Evolutionary conservation across 352 stramenopile species (phyloP).

Genomic region (Phytophthora chlamydospora): DNA sequence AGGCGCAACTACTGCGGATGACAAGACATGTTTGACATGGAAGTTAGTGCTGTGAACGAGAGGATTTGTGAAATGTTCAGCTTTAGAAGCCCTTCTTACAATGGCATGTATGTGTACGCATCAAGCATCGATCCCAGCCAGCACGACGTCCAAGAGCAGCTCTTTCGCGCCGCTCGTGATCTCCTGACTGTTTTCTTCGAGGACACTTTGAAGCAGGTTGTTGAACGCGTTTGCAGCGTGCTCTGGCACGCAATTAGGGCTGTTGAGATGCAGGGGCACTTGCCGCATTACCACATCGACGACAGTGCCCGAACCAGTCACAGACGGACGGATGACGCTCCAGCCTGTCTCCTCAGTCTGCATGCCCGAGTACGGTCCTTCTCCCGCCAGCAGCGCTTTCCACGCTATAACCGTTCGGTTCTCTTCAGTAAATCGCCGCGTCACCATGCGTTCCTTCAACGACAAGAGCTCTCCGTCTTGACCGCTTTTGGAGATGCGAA

Average conservation of each 20-base stretch:
- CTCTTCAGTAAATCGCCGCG: constrained; percentile 2
- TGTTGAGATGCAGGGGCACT: constrained; percentile 9
- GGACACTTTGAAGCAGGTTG: background rate
- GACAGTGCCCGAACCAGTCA: background rate
- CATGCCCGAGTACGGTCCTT: constrained; percentile 3
- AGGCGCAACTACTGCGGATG: constrained; percentile 35
- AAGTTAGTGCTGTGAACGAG: too few species aligned
- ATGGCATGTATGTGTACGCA: too few species aligned
- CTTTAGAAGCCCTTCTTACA: background rate
- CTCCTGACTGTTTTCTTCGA: constrained; percentile 1
- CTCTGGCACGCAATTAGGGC: background rate
- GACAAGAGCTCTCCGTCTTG: background rate
- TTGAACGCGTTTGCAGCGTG: background rate
- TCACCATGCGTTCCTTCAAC: background rate
- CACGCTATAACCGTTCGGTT: constrained; percentile 2
- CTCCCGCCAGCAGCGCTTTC: constrained; percentile 1
- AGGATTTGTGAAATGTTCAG: too few species aligned
- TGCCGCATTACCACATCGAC: background rate
- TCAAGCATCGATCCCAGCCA: constrained; percentile 1
- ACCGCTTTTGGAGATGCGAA: background rate
- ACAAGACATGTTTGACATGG: constrained; percentile 18
- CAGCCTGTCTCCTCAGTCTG: constrained; percentile 9
- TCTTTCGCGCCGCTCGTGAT: background rate
- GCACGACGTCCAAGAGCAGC: background rate
- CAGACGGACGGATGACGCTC: background rate